Conservation (phyloP, 306 rosid genomes). For the Quercus suber region DNA sequence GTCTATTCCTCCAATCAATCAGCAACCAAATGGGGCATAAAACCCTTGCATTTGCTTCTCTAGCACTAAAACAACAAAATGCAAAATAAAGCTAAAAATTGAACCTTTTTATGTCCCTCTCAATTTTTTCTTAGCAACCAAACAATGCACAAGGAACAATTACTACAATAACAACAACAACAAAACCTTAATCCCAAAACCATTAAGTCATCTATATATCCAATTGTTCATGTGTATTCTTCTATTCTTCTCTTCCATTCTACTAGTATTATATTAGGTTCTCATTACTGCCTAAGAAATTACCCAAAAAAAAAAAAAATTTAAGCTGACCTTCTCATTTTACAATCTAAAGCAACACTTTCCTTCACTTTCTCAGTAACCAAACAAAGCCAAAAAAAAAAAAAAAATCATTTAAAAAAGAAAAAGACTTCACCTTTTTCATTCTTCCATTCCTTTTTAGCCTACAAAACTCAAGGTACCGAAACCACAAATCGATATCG, state of each 20-base stretch:
- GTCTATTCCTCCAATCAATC: neutral
- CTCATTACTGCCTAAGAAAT: no score
- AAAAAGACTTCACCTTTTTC: conserved; percentile 54
- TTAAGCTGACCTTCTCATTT: neutral
- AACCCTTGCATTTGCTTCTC: neutral
- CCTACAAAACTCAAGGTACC: conserved; percentile 72
- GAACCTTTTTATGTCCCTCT: neutral
- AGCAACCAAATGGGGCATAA: neutral
- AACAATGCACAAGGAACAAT: neutral
- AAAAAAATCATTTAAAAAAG: neutral
- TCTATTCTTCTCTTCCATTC: no score
- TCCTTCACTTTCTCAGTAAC: neutral
- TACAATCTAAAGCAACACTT: neutral
- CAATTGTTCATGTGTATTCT: no score
- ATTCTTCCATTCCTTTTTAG: conserved; percentile 62
- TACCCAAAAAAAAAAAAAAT: neutral
- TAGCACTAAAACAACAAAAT: neutral
- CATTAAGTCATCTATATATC: no score
- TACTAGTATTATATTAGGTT: no score
- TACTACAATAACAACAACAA: neutral
- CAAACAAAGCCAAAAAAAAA: neutral
- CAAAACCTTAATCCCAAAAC: neutral
- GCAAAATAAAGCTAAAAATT: neutral
- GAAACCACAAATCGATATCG: conserved; percentile 57
- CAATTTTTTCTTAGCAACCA: neutral